phyloP scores from a whole-genome alignment of 139 green algal species.

The Picochlorum sp. region DNA sequence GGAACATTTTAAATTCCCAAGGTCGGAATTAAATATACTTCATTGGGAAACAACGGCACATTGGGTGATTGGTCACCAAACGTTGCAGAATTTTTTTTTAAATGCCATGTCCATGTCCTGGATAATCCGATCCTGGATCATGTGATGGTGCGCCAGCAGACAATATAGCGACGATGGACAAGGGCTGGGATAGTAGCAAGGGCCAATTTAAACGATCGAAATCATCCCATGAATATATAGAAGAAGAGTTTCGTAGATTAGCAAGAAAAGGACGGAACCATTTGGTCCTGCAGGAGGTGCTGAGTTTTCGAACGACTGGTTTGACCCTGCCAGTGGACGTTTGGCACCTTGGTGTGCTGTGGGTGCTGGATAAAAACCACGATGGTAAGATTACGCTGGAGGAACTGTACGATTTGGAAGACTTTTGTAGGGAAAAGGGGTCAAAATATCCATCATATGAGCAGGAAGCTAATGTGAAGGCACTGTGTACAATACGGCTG shows the following conservation, averaged over 20 bases:
- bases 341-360: constrained; percentile 28
- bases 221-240: constrained; percentile 10
- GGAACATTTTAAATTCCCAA: too few relatives aligned
- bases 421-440: constrained; percentile 17
- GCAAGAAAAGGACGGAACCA: constrained; percentile 16
- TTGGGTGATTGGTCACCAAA: too few relatives aligned
- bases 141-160: too few relatives aligned
- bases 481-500: constrained; percentile 27
- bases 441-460: constrained; percentile 28
- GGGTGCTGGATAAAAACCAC: constrained; percentile 36
- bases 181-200: too few relatives aligned
- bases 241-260: constrained; percentile 16
- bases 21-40: too few relatives aligned
- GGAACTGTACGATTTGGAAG: constrained; percentile 21
- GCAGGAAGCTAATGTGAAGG: constrained; percentile 27
- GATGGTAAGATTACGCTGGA: constrained; percentile 28
- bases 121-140: too few relatives aligned
- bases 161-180: too few relatives aligned
- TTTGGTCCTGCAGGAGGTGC: constrained; percentile 16
- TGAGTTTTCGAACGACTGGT: constrained; percentile 8
- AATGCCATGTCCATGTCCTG: too few relatives aligned
- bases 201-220: too few relatives aligned
- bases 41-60: too few relatives aligned
- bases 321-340: constrained; percentile 12
- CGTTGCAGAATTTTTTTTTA: too few relatives aligned